Evolutionary conservation across 768 basidiomycete genomes (phyloP), one percentile per base, ranked within the genome.

Genomic region (Tylopilus vinaceipallidus): DNA sequence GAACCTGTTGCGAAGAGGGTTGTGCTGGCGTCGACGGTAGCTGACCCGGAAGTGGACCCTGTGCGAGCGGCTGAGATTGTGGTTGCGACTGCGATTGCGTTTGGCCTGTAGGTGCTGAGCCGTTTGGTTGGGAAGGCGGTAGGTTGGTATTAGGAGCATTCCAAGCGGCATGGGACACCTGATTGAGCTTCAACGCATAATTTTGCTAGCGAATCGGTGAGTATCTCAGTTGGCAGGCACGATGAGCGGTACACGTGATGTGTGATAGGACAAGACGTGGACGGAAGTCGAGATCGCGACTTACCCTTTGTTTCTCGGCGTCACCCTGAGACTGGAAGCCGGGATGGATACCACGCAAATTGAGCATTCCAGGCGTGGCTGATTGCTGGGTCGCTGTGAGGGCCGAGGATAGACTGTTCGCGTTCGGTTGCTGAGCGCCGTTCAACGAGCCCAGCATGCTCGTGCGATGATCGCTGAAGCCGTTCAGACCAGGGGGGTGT

Each of bases 401-500:
- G 67, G 53, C 50, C 42, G 67, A 65, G 5, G 55, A 54, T 8
- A 62, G 44, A 32, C 6, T 59, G 42, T 34, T 55, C 17, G 58
- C 13, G 36, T 42, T 61, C 8, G 56, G 53, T 46, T 65, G 64
- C 37, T 65, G 65, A 9, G 53, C 22, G 17, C 63, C 65, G 2
- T 66, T 65, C 16, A 84, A 60, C 26, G 76, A 73, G 48, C 83
- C 82, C n/a, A 85, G 60, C 20, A 83, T 65, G 52, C 57, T 81
- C 59, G 81, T 75, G 46, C 83, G 79, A 63, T 82, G 79, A 42
- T 68, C 72, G 29, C 45, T 63, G 59, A 85, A 86, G 24, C 84
- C 84, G 61, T 88, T 87, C 42, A 90, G 65, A n/a, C 87, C 88
- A 23, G 88, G 87, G n/a, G 86, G 87, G 66, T 83, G 87, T 29